Percentiles rank a stretch among this genome's conserved stretches.
phyloP scores from a whole-genome alignment of 2,329 filamentous ascomycete species.

The Triangularia setosa region DNA sequence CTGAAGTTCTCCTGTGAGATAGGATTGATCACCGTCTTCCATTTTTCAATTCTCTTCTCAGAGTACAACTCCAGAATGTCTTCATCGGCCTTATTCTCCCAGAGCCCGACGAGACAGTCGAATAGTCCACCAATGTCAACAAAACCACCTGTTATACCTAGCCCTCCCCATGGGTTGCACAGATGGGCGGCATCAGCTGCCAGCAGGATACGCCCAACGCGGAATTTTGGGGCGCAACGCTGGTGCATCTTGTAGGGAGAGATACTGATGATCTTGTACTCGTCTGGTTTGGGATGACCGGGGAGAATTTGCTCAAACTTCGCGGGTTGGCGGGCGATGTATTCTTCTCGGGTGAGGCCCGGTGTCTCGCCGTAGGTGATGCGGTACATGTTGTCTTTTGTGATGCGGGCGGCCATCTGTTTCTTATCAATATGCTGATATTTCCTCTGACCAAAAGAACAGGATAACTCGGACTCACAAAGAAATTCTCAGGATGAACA shows the following conservation, averaged over 20 bases:
- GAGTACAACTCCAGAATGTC: constrained; percentile 43
- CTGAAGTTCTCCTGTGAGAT: constrained; percentile 43
- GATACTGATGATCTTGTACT: constrained; percentile 55
- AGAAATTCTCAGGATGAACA: constrained; percentile 57
- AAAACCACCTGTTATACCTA: constrained; percentile 61
- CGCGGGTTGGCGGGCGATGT: constrained; percentile 47
- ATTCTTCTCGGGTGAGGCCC: constrained; percentile 50
- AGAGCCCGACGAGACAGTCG: constrained; percentile 52
- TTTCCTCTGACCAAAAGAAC: not conserved
- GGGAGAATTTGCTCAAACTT: constrained; percentile 58
- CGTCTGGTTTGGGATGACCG: constrained; percentile 52
- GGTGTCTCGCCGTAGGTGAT: constrained; percentile 59
- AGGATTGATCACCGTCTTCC: constrained; percentile 41
- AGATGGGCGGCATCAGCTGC: constrained; percentile 60
- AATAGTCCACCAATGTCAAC: constrained; percentile 60
- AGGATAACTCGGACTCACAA: constrained; percentile 29
- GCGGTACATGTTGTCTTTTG: constrained; percentile 56
- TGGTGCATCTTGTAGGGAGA: constrained; percentile 61
- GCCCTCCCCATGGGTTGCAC: constrained; percentile 53
- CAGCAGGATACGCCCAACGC: constrained; percentile 54
- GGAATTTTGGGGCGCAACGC: constrained; percentile 53
- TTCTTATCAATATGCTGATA: constrained; percentile 11
- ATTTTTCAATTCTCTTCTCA: constrained; percentile 45
- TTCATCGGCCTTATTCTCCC: constrained; percentile 41
- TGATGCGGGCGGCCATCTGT: constrained; percentile 58